These are phyloP conservation scores for Pachysandra terminalis DNA, from an alignment of 164 flowering plant genomes.

Conservation along the genomic window DNA sequence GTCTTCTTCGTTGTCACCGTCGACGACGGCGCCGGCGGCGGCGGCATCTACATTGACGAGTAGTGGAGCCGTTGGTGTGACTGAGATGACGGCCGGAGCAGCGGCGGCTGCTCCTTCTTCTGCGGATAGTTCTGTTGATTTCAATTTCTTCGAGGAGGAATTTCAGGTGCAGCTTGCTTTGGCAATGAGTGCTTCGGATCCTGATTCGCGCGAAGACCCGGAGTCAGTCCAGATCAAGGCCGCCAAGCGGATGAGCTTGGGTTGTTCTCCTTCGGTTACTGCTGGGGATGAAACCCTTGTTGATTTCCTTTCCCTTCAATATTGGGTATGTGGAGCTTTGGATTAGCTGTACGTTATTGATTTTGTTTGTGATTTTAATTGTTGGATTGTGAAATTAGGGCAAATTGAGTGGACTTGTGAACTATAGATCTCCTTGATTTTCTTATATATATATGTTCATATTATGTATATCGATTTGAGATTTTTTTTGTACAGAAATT, in stretches of 20 bases:
- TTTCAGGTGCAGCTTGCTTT: constrained; percentile 91
- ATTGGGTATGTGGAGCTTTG: constrained; percentile 57
- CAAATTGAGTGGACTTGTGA: background rate
- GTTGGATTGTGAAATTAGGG: constrained; percentile 6
- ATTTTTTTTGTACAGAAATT: no score
- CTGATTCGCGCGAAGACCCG: constrained; percentile 48
- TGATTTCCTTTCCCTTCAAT: constrained; percentile 71
- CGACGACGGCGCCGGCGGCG: constrained; percentile 20
- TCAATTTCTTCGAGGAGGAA: constrained; percentile 85
- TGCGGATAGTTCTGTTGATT: constrained; percentile 29
- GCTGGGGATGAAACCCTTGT: constrained; percentile 30
- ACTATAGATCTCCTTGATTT: no score
- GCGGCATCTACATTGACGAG: constrained; percentile 2
- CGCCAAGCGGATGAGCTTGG: constrained; percentile 80
- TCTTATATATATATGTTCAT: no score
- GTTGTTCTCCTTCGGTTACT: constrained; percentile 42
- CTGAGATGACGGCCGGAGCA: constrained; percentile 3
- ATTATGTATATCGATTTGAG: no score
- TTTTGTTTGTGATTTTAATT: background rate
- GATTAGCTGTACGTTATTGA: no score
- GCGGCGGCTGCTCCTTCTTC: background rate
- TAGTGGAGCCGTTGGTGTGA: background rate
- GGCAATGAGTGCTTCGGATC: constrained; percentile 94
- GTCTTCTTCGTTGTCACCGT: constrained; percentile 17
- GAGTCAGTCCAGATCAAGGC: constrained; percentile 93